Base-by-base conservation (phyloP, 306 rosid species). In the Hippophae gyantsensis region DNA sequence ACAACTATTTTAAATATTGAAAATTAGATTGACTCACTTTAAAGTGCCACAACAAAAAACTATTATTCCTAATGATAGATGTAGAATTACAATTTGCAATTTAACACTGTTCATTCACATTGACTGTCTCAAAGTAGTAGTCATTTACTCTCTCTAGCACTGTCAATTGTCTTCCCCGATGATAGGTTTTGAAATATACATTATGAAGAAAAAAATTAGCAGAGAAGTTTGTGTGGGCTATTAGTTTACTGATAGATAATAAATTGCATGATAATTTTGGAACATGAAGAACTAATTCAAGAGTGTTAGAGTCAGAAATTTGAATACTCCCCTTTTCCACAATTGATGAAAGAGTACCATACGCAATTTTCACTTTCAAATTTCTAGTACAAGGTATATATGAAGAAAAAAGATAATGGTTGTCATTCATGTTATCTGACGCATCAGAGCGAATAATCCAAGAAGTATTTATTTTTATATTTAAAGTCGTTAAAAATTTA, bases 131-230 rank as follows among this genome's bases (percentile, higher is more conserved):
- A 8, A 10, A 6, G 23, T 5, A 42, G 41, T 48, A 58, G 62
- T 9, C 62, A 38, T 6, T 5, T 2, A 12, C n/a, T 7, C 12
- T 5, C 43, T 43, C 14, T n/a, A 58, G 49, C 62, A 43, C 10
- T 58, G 48, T 48, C 62, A 58, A 58, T 58, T 50, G 45, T 58
- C 32, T 40, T 58, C 27, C 32, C 48, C 38, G 48, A 42, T 6
- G 10, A 1, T n/a, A n/a, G 9, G 32, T 58, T 27, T 12, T 58
- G 38, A 58, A 58, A 43, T 11, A 42, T 5, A 58, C 48, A 58
- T 0, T 7, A 14, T 9, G 13, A 27, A 8, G 48, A 10, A 7
- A n/a, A 4, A 41, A 58, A 58, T 13, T 58, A 44, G 45, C 2
- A 9, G 4, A 1, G 7, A 27, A 58, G 11, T 58, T n/a, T 14